These are phyloP conservation scores for Streptanthus diversifolius DNA, from an alignment of 345 rosid species.

Conservation along the genomic window DNA sequence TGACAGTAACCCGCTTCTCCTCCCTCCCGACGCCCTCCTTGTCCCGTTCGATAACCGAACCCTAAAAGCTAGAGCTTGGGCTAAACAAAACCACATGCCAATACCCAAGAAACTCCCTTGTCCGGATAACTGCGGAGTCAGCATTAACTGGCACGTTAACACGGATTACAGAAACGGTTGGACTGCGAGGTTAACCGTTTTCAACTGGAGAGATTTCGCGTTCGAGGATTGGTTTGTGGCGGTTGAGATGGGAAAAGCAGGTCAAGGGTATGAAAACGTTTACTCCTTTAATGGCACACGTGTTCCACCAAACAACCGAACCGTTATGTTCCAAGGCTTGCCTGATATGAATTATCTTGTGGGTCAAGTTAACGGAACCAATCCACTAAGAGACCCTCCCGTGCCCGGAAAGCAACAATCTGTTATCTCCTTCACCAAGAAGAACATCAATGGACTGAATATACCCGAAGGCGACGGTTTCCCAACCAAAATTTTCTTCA, in stretches of 20 bases:
- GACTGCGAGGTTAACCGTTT: slow-evolving; percentile 78
- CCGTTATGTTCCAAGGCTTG: slow-evolving; percentile 70
- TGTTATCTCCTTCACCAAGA: slow-evolving; percentile 71
- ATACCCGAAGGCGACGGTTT: slow-evolving; percentile 69
- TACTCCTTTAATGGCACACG: slow-evolving; percentile 84
- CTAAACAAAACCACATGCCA: slow-evolving; percentile 43
- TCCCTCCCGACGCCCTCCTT: slow-evolving; percentile 75
- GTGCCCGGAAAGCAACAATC: slow-evolving; percentile 94
- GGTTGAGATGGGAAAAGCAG: slow-evolving; percentile 55
- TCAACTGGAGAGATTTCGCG: slow-evolving; percentile 59
- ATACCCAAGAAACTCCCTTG: slow-evolving; percentile 72
- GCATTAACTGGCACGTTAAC: slow-evolving; percentile 84
- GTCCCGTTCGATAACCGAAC: slow-evolving; percentile 78
- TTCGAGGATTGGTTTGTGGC: slow-evolving; percentile 84
- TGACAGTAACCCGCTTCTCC: slow-evolving; percentile 48
- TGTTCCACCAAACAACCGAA: slow-evolving; percentile 41
- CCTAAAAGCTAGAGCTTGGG: slow-evolving; percentile 71
- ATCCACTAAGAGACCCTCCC: slow-evolving; percentile 41
- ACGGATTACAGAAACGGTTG: slow-evolving; percentile 68
- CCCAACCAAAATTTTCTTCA: slow-evolving; percentile 64
- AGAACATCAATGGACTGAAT: slow-evolving; percentile 41
- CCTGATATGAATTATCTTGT: slow-evolving; percentile 62
- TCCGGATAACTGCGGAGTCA: slow-evolving; percentile 92
- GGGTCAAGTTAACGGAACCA: slow-evolving; percentile 56
- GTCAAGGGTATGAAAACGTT: slow-evolving; percentile 56